Conservation (phyloP, 164 flowering plant species). For the Liriodendron chinense region DNA sequence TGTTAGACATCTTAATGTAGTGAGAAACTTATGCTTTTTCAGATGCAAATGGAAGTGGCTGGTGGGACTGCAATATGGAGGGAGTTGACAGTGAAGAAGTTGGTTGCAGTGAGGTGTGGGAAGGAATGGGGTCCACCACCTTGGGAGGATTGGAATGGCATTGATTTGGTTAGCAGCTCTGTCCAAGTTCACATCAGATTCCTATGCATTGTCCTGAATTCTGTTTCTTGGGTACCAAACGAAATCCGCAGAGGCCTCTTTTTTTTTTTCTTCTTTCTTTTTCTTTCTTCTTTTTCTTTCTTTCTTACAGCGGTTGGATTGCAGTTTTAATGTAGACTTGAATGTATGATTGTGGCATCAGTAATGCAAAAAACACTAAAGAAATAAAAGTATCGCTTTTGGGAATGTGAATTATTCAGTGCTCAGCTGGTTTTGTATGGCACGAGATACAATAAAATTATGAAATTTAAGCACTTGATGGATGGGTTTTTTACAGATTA, state of each 20-base stretch:
- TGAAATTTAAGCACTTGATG: too few relatives aligned
- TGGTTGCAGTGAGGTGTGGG: conserved; percentile 70
- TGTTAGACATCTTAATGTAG: neutral
- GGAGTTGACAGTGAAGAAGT: conserved; percentile 87
- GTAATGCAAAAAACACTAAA: too few relatives aligned
- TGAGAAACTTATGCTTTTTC: conserved; percentile 9
- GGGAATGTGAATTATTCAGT: too few relatives aligned
- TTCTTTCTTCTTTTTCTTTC: too few relatives aligned
- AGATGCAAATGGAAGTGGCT: conserved; percentile 93
- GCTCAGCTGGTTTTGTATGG: too few relatives aligned
- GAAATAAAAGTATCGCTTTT: too few relatives aligned
- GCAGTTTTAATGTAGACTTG: neutral
- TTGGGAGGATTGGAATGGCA: conserved; percentile 87
- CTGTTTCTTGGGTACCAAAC: neutral
- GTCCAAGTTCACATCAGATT: neutral
- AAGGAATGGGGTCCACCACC: conserved; percentile 82
- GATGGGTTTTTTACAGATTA: too few relatives aligned
- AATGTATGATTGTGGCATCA: neutral
- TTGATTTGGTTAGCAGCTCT: conserved; percentile 21
- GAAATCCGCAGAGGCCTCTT: neutral
- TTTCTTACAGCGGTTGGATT: neutral
- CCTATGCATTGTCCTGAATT: neutral
- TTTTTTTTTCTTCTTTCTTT: too few relatives aligned
- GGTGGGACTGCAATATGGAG: conserved; percentile 85
- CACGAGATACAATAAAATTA: too few relatives aligned